phyloP scores from a whole-genome alignment of 441 rosid genomes.

The Syzygium malaccense region DNA sequence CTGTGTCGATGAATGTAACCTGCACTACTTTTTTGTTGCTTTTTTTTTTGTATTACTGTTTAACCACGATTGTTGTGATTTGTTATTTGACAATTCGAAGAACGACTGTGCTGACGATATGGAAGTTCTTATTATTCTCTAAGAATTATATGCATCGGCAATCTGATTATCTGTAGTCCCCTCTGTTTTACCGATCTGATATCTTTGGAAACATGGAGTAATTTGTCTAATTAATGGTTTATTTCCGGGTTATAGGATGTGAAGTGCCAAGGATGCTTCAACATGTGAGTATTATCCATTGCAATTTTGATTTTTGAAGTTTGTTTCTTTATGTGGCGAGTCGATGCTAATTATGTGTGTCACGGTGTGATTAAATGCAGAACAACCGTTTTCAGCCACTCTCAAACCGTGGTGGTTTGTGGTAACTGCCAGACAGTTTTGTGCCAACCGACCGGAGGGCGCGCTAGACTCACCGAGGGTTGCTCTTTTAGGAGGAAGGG shows the following conservation, averaged over 20 bases:
- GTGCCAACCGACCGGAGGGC: conserved; percentile 83
- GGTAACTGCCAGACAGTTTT: conserved; percentile 79
- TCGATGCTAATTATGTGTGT: background rate
- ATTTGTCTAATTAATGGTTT: background rate
- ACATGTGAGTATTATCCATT: conserved; percentile 29
- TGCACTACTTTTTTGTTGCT: background rate
- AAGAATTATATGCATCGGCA: fast-evolving
- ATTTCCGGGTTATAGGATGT: conserved; percentile 36
- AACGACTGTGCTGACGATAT: background rate
- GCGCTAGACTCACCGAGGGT: conserved; percentile 68
- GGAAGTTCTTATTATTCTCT: background rate
- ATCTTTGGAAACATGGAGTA: background rate
- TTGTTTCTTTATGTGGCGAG: background rate
- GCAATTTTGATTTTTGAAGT: background rate
- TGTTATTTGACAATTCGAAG: background rate
- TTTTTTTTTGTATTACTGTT: background rate
- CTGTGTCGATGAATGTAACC: background rate
- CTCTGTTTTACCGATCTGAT: background rate
- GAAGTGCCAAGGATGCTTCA: conserved; percentile 66
- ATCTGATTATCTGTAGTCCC: background rate
- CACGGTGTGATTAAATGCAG: conserved; percentile 9
- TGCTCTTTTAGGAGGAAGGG: conserved; percentile 79
- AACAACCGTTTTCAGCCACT: conserved; percentile 79
- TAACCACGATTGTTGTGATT: background rate
- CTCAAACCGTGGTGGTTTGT: conserved; percentile 76